These are phyloP conservation scores for Trichoderma sp. DNA, from an alignment of 2,329 filamentous ascomycete genomes.

Conservation along the genomic window DNA sequence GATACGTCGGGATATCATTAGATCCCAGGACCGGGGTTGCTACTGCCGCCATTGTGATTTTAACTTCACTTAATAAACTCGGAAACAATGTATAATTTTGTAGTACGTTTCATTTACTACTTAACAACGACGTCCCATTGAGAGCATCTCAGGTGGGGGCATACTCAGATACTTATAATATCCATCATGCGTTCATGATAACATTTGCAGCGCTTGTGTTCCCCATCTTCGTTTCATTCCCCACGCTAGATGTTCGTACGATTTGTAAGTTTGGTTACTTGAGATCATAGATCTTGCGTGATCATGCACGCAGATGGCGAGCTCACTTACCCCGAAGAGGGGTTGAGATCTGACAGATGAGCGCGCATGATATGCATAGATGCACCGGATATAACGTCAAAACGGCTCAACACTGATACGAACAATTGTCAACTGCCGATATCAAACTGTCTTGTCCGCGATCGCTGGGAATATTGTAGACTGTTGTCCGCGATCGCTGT, in stretches of 20 bases:
- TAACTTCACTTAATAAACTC: neutral
- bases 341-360: neutral
- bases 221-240: neutral
- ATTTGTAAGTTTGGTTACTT: neutral
- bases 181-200: neutral
- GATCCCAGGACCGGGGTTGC: neutral
- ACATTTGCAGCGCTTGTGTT: neutral
- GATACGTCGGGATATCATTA: neutral
- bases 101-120: neutral
- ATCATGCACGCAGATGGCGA: constrained; percentile 33
- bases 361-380: neutral
- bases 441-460: neutral
- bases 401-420: neutral
- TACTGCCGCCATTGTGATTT: neutral
- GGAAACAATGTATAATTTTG: neutral
- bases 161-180: neutral
- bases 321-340: constrained; percentile 12
- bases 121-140: neutral
- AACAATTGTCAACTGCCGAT: neutral
- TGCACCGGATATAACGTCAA: neutral
- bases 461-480: neutral
- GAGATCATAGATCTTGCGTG: constrained; percentile 10
- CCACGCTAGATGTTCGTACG: neutral
- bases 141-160: neutral
- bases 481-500: neutral